These are phyloP conservation scores for Rhodotorula mucilaginosa DNA, from an alignment of 1,284 basidiomycete genomes.

Conservation along the genomic window DNA sequence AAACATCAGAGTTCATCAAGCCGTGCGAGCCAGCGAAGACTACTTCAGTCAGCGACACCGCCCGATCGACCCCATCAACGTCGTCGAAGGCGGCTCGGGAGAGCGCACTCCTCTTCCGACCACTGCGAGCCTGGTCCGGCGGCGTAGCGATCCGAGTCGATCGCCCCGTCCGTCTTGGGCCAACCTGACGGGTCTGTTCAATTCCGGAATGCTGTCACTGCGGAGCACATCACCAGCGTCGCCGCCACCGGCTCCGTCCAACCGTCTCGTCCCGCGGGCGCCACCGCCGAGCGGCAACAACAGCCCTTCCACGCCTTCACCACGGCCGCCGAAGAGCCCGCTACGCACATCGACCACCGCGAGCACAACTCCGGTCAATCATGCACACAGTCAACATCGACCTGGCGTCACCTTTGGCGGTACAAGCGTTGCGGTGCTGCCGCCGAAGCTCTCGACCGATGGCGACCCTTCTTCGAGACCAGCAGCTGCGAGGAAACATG, in stretches of 20 bases:
- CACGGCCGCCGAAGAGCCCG: constrained; percentile 14
- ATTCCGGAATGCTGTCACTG: constrained; percentile 35
- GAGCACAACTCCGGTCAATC: constrained; percentile 21
- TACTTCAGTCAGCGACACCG: constrained; percentile 36
- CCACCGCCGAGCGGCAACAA: constrained; percentile 8
- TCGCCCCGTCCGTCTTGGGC: constrained; percentile 36
- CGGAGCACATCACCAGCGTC: constrained; percentile 14
- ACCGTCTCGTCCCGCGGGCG: constrained; percentile 2
- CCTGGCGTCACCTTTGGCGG: constrained; percentile 31
- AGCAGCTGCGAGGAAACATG: neutral
- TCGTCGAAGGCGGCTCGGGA: constrained; percentile 5
- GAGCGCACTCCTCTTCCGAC: constrained; percentile 32
- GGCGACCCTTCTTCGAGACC: neutral
- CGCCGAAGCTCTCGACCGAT: constrained; percentile 6
- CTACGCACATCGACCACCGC: neutral
- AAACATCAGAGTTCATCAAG: neutral
- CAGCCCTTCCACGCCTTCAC: constrained; percentile 5
- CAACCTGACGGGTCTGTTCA: constrained; percentile 39
- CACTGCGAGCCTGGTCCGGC: neutral
- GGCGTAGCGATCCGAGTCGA: constrained; percentile 9
- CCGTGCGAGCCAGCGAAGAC: constrained; percentile 14
- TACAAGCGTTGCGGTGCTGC: constrained; percentile 32
- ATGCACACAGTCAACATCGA: neutral
- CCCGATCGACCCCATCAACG: constrained; percentile 2
- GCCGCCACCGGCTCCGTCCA: constrained; percentile 15